Evolutionary conservation across 345 rosid species (phyloP), one percentile per base, ranked within the genome.

Genomic region (Populus tremula): DNA sequence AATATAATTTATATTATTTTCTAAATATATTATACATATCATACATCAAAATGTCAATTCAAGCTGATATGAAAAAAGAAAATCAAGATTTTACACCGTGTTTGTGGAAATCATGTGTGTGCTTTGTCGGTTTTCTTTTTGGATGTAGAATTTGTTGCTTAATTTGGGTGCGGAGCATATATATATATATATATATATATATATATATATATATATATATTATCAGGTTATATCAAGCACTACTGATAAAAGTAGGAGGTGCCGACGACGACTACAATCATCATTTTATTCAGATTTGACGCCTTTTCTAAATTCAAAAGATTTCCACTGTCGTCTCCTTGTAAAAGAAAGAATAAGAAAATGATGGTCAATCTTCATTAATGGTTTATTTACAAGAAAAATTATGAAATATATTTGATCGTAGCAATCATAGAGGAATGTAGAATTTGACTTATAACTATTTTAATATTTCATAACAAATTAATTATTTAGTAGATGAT

Each of bases 231-330:
- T n/a, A 10, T 11, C 29, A 59, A n/a, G 63, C 1, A 10, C 12
- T 10, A 3, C 29, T 9, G 45, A 59, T 54, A 54, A 54, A 56
- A 41, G 13, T 23, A 59, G 3, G 11, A 23, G 29, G 29, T 59
- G 64, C 64, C 64, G 64, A 59, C 64, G 64, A n/a, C 64, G 64
- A 59, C 64, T 23, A 8, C 59, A 59, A 59, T 59, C 64, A 59
- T 59, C 64, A n/a, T 50, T 10, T 41, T 41, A 50, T 56, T 2
- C n/a, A 56, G 5, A n/a, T n/a, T 56, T n/a, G 25, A 56, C 62
- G 45, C 45, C 45, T 56, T 56, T 23, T 59, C 16, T 23, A 59
- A 9, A 59, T 10, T 59, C 6, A 10, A 59, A 59, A 59, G 64
- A 59, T 1, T 10, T 23, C 29, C 29, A 25, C n/a, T 59, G 64